A percentile compares a stretch with the other conserved stretches of the same genome.
Conservation (phyloP, 2,329 filamentous ascomycete genomes). For the Xylaria arbuscula region DNA sequence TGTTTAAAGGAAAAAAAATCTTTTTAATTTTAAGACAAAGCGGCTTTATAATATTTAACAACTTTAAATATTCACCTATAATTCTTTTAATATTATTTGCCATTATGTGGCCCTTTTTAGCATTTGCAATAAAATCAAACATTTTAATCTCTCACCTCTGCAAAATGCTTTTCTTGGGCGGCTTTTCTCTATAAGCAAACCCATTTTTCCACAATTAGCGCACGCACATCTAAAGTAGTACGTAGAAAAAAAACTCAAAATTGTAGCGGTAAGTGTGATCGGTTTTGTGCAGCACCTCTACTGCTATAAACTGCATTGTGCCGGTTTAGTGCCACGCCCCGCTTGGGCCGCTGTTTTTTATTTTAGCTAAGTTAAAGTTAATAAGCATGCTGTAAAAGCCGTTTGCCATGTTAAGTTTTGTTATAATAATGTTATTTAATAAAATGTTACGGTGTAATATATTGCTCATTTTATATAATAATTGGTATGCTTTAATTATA, state of each 20-base stretch:
- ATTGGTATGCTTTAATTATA: slow-evolving; percentile 35
- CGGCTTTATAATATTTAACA: too few species aligned
- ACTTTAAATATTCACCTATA: too few species aligned
- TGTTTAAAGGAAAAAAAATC: too few species aligned
- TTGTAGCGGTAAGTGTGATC: slow-evolving; percentile 36
- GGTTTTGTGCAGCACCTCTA: slow-evolving; percentile 33
- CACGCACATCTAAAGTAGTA: slow-evolving; percentile 32
- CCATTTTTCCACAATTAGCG: slow-evolving; percentile 6
- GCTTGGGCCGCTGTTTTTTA: slow-evolving; percentile 12
- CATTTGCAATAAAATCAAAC: background rate
- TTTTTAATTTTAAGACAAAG: too few species aligned
- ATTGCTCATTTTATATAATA: slow-evolving; percentile 23
- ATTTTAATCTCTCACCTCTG: background rate
- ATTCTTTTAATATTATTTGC: background rate
- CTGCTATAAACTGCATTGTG: slow-evolving; percentile 34
- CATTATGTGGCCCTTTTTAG: background rate
- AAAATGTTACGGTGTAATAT: slow-evolving; percentile 38
- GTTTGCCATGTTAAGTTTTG: slow-evolving; percentile 5
- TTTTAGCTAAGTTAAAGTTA: slow-evolving; percentile 32
- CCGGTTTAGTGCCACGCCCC: background rate
- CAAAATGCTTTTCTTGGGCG: background rate
- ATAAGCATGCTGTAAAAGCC: slow-evolving; percentile 35
- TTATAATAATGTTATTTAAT: slow-evolving; percentile 33
- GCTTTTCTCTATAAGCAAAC: background rate
- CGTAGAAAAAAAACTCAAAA: slow-evolving; percentile 38